A percentile compares a stretch with the other conserved stretches of the same genome.
These are phyloP conservation scores for Aureobasidium musti DNA, from an alignment of 2,329 filamentous ascomycete species.

Conservation along the genomic window DNA sequence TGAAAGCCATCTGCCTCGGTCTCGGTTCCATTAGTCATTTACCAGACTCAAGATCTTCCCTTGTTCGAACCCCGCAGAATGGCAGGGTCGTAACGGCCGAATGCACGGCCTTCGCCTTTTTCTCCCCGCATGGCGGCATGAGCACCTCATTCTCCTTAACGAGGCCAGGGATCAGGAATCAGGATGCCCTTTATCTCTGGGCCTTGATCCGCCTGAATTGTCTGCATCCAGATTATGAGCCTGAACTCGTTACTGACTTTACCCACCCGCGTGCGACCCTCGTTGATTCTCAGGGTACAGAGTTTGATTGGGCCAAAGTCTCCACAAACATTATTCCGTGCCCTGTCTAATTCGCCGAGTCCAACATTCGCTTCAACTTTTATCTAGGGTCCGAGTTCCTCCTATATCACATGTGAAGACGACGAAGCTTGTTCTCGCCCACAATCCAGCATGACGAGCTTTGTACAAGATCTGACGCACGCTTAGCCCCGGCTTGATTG, in stretches of 20 bases:
- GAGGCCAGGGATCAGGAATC: no score
- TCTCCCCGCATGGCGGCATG: background rate
- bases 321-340: constrained; percentile 11
- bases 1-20: background rate
- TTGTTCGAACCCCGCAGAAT: constrained; percentile 15
- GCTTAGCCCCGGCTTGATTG: background rate
- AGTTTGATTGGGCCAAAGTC: constrained; percentile 20
- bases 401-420: constrained; percentile 1
- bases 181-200: constrained; percentile 1
- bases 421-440: background rate
- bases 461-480: background rate
- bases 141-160: constrained; percentile 7
- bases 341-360: constrained; percentile 21
- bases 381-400: background rate
- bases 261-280: constrained; percentile 2
- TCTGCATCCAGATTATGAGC: background rate
- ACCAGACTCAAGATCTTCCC: background rate
- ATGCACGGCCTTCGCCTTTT: background rate
- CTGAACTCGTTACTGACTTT: background rate
- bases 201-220: constrained; percentile 19
- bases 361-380: constrained; percentile 2
- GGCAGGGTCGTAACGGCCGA: constrained; percentile 20
- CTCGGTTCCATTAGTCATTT: constrained; percentile 21
- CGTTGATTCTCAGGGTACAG: constrained; percentile 4
- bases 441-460: background rate